phyloP scores from a whole-genome alignment of 2,329 filamentous ascomycete genomes.

The Hawksworthiomyces lignivorus region DNA sequence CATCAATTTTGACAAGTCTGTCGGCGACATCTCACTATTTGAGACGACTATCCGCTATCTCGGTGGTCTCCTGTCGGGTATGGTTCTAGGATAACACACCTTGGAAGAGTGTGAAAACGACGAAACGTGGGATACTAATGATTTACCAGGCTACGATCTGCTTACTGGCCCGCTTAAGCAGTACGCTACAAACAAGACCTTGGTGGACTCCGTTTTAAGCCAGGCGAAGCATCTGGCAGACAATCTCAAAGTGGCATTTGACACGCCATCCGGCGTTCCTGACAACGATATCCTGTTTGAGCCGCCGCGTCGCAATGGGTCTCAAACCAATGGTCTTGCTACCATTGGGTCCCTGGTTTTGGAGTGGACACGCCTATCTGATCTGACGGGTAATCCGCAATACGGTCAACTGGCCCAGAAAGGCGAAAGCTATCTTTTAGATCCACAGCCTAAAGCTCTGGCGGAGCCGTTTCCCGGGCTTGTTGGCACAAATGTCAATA shows the following conservation, averaged over 20 bases:
- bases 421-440: conserved; percentile 62
- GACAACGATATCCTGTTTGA: conserved; percentile 59
- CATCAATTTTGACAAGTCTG: conserved; percentile 62
- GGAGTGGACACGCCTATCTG: conserved; percentile 76
- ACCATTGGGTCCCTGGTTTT: conserved; percentile 71
- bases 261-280: conserved; percentile 68
- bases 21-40: conserved; percentile 63
- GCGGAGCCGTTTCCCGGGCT: conserved; percentile 71
- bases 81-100: conserved; percentile 2
- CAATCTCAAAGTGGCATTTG: conserved; percentile 67
- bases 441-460: conserved; percentile 47
- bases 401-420: conserved; percentile 61
- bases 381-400: conserved; percentile 58
- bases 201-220: conserved; percentile 51
- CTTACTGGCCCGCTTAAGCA: conserved; percentile 57
- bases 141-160: conserved; percentile 57
- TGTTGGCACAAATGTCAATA: conserved; percentile 59
- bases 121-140: too few species aligned
- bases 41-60: conserved; percentile 89
- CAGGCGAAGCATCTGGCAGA: conserved; percentile 66
- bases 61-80: conserved; percentile 69
- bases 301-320: conserved; percentile 39
- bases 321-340: conserved; percentile 61
- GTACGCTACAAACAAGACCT: conserved; percentile 29
- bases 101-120: neutral